Evolutionary conservation across 2,329 filamentous ascomycete species (phyloP).

Genomic region (Cordyceps tenuipes): DNA sequence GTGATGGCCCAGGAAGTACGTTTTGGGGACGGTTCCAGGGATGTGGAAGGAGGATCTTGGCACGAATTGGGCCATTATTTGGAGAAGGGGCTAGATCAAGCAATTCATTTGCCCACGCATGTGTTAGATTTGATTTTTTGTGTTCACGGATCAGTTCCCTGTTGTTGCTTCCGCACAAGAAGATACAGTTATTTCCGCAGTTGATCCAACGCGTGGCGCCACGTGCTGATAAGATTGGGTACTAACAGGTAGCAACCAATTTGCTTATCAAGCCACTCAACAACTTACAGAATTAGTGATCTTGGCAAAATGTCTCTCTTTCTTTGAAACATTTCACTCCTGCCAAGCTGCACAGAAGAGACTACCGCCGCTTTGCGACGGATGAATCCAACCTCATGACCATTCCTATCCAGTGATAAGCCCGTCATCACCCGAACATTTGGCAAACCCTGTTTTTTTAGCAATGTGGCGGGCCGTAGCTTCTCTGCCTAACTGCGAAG

Average conservation of each 20-base stretch:
- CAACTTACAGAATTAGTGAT: background rate
- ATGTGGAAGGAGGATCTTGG: conserved; percentile 67
- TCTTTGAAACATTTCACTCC: background rate
- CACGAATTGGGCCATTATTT: conserved; percentile 45
- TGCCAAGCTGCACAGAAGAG: too few relatives aligned
- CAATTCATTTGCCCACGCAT: background rate
- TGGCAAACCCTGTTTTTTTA: conserved; percentile 14
- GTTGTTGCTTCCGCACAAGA: background rate
- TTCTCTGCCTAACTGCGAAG: background rate
- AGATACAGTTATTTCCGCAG: too few relatives aligned
- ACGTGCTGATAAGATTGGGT: conserved; percentile 11
- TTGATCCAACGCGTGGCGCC: background rate
- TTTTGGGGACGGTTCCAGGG: conserved; percentile 67
- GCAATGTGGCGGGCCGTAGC: background rate
- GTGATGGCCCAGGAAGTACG: conserved; percentile 95
- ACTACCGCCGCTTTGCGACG: background rate
- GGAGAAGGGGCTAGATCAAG: background rate
- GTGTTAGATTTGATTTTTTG: background rate
- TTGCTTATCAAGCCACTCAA: background rate
- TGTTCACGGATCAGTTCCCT: background rate
- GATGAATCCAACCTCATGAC: background rate
- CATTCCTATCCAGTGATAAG: background rate
- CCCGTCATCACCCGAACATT: background rate
- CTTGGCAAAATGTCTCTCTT: background rate
- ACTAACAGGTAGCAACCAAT: background rate